Percentiles rank a stretch among this genome's conserved stretches.
Conservation (phyloP, 768 basidiomycete genomes). For the Leccinum ochraceum region DNA sequence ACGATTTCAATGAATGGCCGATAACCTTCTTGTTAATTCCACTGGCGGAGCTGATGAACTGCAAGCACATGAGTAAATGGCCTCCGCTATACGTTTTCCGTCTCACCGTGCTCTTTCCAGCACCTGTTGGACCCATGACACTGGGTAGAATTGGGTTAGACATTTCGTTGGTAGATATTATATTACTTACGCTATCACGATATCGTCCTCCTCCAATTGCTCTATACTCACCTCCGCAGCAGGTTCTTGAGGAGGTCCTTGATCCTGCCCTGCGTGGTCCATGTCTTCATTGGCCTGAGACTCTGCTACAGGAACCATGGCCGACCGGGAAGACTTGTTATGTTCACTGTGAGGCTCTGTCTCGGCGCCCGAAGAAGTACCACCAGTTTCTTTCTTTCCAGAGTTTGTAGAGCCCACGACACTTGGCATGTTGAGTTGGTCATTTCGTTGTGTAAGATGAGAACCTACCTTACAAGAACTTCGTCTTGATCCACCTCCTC, state of each 20-base stretch:
- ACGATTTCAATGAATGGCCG: constrained; percentile 12
- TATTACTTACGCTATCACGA: too few relatives aligned
- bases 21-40: neutral
- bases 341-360: too few relatives aligned
- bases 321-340: too few relatives aligned
- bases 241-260: neutral
- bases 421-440: constrained; percentile 3
- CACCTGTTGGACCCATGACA: neutral
- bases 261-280: neutral
- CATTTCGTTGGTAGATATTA: neutral
- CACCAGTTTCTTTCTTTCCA: constrained; percentile 16
- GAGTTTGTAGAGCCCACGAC: constrained; percentile 11
- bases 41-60: neutral
- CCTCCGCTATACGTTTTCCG: neutral
- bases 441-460: neutral
- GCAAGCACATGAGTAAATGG: neutral
- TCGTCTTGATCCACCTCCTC: neutral
- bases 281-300: neutral
- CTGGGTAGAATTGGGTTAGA: neutral
- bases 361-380: too few relatives aligned
- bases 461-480: constrained; percentile 10
- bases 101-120: neutral
- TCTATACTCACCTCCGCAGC: too few relatives aligned
- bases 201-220: too few relatives aligned
- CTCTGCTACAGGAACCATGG: neutral